These are phyloP conservation scores for Gracilaria domingensis DNA, from an alignment of 23 red algal genomes.

Conservation along the genomic window DNA sequence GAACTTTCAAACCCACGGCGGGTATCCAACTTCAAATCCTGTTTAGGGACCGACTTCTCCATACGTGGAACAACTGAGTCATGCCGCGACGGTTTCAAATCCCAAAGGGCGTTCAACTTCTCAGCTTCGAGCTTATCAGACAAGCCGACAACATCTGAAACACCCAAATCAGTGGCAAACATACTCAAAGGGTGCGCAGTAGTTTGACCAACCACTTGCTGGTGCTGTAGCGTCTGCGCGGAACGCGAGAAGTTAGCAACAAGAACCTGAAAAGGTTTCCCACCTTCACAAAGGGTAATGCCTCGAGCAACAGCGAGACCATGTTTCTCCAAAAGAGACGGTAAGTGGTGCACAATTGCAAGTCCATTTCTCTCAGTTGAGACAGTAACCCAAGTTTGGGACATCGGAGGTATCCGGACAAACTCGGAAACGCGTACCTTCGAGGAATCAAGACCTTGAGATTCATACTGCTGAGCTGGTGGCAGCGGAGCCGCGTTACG, in stretches of 20 bases:
- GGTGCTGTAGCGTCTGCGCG: neutral
- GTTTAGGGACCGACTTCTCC: too few relatives aligned
- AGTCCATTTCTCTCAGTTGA: neutral
- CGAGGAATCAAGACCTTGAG: neutral
- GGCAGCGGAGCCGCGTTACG: neutral
- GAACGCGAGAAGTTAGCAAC: constrained; percentile 24
- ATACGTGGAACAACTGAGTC: too few relatives aligned
- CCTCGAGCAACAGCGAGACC: neutral
- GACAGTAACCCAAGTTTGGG: constrained; percentile 18
- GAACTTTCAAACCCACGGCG: too few relatives aligned
- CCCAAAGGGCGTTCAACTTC: too few relatives aligned
- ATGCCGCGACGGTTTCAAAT: too few relatives aligned
- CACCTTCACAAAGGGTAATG: constrained; percentile 1
- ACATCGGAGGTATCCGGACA: constrained; percentile 12
- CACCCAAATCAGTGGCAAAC: too few relatives aligned
- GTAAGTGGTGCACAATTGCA: neutral
- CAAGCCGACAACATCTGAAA: too few relatives aligned
- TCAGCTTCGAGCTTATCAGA: too few relatives aligned
- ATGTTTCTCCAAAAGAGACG: constrained; percentile 6
- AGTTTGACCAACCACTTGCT: neutral
- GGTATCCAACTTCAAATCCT: too few relatives aligned
- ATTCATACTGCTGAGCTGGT: neutral
- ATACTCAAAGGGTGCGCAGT: neutral
- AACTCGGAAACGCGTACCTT: neutral
- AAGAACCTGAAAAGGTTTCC: constrained; percentile 2